Evolutionary conservation across 75 land plant species (phyloP).

Genomic region (Pinus taeda): DNA sequence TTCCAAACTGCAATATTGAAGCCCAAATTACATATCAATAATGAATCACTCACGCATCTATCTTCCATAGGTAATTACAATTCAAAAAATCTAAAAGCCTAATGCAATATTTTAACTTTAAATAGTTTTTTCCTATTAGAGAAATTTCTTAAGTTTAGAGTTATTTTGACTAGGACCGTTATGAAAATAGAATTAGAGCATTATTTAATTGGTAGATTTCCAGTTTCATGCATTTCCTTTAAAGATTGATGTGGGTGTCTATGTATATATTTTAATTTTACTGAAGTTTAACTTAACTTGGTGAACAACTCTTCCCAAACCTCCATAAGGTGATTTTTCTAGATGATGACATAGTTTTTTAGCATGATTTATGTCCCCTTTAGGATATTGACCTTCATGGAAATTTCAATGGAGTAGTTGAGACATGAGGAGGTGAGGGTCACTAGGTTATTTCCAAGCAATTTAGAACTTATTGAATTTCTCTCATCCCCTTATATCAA

Average conservation of each 20-base stretch:
- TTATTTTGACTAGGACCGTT: neutral
- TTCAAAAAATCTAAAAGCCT: neutral
- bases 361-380: constrained; percentile 72
- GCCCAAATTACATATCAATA: constrained; percentile 90
- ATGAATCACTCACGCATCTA: constrained; percentile 94
- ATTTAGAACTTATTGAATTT: too few species aligned
- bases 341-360: constrained; percentile 95
- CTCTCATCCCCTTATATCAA: too few species aligned
- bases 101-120: neutral
- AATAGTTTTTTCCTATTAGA: neutral
- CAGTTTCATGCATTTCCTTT: neutral
- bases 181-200: neutral
- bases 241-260: neutral
- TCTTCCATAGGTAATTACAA: constrained; percentile 51
- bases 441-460: constrained; percentile 86
- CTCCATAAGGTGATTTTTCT: constrained; percentile 87
- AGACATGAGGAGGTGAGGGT: constrained; percentile 88
- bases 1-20: constrained; percentile 81
- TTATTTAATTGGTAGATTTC: neutral
- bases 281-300: constrained; percentile 12
- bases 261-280: neutral
- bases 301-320: constrained; percentile 78
- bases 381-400: constrained; percentile 80
- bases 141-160: neutral
- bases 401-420: constrained; percentile 94